Base-by-base conservation (phyloP, 306 rosid species). In the Pterocarpus santalinus region DNA sequence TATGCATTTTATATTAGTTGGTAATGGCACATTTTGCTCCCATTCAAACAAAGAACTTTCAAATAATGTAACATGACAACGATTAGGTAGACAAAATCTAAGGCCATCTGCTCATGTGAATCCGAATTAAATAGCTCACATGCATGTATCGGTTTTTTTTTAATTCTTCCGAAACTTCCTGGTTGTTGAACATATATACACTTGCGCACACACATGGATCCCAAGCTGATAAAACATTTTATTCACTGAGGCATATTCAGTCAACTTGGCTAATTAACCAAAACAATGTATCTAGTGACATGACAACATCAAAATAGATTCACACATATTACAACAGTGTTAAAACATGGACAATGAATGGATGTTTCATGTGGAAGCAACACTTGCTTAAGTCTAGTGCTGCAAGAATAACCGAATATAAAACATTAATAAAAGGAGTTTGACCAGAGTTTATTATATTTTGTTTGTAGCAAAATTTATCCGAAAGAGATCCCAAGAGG, bases 131-230 rank as follows among this genome's bases (percentile, higher is more conserved):
- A 64, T 68, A 49, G 79, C 83, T 90, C 80, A 90, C 95, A 83
- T 88, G 94, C 95, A 83, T 86, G 92, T 68, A 67, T 62, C 85
- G 90, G 83, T 90, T 90, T 88, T 80, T 80, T 8, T 8, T 41
- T 3, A 5, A 8, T 41, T 41, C 53, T 33, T 60, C 4, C 32
- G 80, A 80, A 63, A 32, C 77, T 65, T 75, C 51, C 30, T 36
- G 32, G n/a, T 36, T 47, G 69, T 28, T 75, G 65, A 57, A 72
- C 69, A 36, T 28, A 5, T 30, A 58, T 28, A 55, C 34, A 2
- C 34, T 8, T 4, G 53, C 53, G 4, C 53, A 14, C 33, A 9
- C 14, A 36, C 36, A 68, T 70, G 52, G 17, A 63, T 30, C 60
- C 39, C 9, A 34, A 53, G 65, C 44, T 55, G 8, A 72, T 75